phyloP scores from a whole-genome alignment of 495 filamentous ascomycete genomes.

The Pseudotulostoma volvatum region DNA sequence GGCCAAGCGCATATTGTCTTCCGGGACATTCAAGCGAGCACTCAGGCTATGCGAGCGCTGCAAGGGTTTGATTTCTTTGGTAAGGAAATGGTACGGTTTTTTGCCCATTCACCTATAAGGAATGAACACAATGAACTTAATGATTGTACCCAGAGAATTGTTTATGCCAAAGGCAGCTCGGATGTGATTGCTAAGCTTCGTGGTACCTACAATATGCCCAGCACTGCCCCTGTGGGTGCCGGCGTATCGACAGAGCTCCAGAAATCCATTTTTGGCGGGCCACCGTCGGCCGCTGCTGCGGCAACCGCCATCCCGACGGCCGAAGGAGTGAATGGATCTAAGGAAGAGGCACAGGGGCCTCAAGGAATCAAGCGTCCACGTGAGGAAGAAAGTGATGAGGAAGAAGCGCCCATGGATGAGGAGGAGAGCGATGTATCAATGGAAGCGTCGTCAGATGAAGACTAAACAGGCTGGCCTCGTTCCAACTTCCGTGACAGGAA shows the following conservation, averaged over 20 bases:
- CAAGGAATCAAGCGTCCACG: conserved; percentile 49
- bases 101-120: not conserved
- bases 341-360: conserved; percentile 6
- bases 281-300: conserved; percentile 29
- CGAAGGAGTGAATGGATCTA: conserved; percentile 17
- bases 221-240: conserved; percentile 29
- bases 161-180: conserved; percentile 76
- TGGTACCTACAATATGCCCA: conserved; percentile 63
- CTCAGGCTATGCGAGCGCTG: conserved; percentile 74
- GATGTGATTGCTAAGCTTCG: conserved; percentile 76
- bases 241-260: conserved; percentile 57
- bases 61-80: conserved; percentile 82
- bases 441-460: conserved; percentile 39
- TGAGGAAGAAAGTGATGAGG: conserved; percentile 53
- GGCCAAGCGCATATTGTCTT: conserved; percentile 91
- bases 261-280: conserved; percentile 65
- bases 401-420: conserved; percentile 61
- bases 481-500: too few relatives aligned
- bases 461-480: conserved; percentile 12
- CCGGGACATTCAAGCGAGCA: conserved; percentile 69
- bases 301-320: conserved; percentile 26
- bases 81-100: conserved; percentile 51
- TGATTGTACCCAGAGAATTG: conserved; percentile 46
- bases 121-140: not conserved
- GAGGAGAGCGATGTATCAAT: conserved; percentile 37